Percentiles rank a stretch among this genome's conserved stretches.
Evolutionary conservation across 805 yeast species (phyloP).

Genomic region (Candida tibetensis): DNA sequence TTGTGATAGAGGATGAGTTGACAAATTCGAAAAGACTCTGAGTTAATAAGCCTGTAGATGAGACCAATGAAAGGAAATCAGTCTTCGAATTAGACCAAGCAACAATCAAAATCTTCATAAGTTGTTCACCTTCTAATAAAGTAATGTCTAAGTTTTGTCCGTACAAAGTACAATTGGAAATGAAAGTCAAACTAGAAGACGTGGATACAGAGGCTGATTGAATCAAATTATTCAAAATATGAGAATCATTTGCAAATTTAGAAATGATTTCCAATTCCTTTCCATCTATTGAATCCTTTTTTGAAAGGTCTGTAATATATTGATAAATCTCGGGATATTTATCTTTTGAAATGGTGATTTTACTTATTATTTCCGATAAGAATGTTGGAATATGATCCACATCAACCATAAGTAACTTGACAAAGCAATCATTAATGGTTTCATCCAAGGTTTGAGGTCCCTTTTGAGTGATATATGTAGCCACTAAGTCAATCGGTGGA

Average conservation of each 20-base stretch:
- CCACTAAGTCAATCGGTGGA: slow-evolving; percentile 17
- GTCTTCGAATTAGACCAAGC: slow-evolving; percentile 1
- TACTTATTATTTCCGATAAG: slow-evolving; percentile 2
- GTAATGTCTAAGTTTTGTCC: slow-evolving; percentile 7
- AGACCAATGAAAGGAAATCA: background rate
- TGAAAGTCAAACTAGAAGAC: background rate
- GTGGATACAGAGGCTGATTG: background rate
- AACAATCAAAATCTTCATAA: background rate
- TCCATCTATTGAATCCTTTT: background rate
- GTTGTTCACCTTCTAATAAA: background rate
- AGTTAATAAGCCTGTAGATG: background rate
- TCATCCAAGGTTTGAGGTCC: slow-evolving; percentile 16
- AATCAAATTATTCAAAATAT: background rate
- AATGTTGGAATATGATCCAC: slow-evolving; percentile 11
- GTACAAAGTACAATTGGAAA: background rate
- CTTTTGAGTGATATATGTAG: slow-evolving; percentile 2
- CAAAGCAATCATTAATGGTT: slow-evolving; percentile 32
- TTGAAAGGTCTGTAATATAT: slow-evolving; percentile 22
- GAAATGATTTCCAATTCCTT: background rate
- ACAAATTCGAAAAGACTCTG: slow-evolving; percentile 12
- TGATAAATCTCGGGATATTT: slow-evolving; percentile 23
- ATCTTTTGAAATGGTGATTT: slow-evolving; percentile 11
- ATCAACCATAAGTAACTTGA: slow-evolving; percentile 24
- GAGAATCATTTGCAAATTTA: background rate
- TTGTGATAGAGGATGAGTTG: slow-evolving; percentile 1